Conservation (phyloP, 2,329 filamentous ascomycete genomes). For the Fusarium pininemorale region DNA sequence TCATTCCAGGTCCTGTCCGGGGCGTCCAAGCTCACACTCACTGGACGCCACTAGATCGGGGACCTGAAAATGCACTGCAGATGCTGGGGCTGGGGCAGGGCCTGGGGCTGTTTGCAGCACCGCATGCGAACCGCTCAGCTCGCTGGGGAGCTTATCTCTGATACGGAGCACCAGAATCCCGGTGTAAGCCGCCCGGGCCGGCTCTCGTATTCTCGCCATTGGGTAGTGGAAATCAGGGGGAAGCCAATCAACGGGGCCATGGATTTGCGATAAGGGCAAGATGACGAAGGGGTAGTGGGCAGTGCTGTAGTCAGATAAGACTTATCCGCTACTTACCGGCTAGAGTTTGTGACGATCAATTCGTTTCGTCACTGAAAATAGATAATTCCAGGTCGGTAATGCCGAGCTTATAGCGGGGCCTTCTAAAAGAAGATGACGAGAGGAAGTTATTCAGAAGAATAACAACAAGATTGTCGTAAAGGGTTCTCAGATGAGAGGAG, state of each 20-base stretch:
- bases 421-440: neutral
- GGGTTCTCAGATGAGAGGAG: slow-evolving; percentile 35
- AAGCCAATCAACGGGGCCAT: slow-evolving; percentile 23
- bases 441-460: slow-evolving; percentile 14
- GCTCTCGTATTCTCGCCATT: slow-evolving; percentile 40
- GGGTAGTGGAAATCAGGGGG: slow-evolving; percentile 31
- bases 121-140: slow-evolving; percentile 16
- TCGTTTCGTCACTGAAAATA: slow-evolving; percentile 33
- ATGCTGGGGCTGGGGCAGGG: neutral
- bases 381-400: slow-evolving; percentile 38
- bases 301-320: slow-evolving; percentile 31
- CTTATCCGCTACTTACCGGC: slow-evolving; percentile 33
- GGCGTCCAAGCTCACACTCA: slow-evolving; percentile 10
- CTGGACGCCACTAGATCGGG: slow-evolving; percentile 40
- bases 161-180: slow-evolving; percentile 31
- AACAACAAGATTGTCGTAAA: slow-evolving; percentile 8
- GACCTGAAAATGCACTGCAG: slow-evolving; percentile 26
- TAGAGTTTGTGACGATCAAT: slow-evolving; percentile 33
- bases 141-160: slow-evolving; percentile 23
- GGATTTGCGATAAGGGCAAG: slow-evolving; percentile 32
- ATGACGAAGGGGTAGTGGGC: slow-evolving; percentile 29
- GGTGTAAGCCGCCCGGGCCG: slow-evolving; percentile 43
- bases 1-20: slow-evolving; percentile 17
- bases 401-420: slow-evolving; percentile 25
- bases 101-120: slow-evolving; percentile 10